These are phyloP conservation scores for Porpolomopsis calyptriformis DNA, from an alignment of 768 basidiomycete species.

Conservation along the genomic window DNA sequence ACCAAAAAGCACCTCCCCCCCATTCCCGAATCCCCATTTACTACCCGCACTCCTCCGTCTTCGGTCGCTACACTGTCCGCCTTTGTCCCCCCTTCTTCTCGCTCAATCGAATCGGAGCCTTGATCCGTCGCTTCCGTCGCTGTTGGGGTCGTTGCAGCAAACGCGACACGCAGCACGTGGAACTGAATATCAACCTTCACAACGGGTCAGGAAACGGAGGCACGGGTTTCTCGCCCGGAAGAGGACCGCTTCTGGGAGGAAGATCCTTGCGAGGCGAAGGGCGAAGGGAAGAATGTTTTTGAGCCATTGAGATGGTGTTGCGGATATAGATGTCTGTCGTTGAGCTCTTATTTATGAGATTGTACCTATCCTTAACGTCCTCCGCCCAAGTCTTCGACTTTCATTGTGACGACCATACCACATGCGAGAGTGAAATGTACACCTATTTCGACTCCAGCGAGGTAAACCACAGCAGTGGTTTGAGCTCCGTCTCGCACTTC, in stretches of 20 bases:
- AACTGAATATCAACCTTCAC: slow-evolving; percentile 5
- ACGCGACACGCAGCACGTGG: slow-evolving; percentile 2
- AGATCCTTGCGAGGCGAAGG: slow-evolving; percentile 4
- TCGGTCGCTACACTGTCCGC: neutral
- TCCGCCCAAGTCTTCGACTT: too few relatives aligned
- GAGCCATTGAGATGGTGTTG: slow-evolving; percentile 1
- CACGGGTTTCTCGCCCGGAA: slow-evolving; percentile 6
- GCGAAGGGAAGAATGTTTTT: slow-evolving; percentile 5
- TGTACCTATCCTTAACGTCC: too few relatives aligned
- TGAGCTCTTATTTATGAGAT: too few relatives aligned
- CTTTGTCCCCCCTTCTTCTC: neutral
- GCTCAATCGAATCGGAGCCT: neutral
- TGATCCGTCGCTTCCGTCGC: neutral
- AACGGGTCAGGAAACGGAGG: slow-evolving; percentile 6
- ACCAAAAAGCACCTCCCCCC: neutral
- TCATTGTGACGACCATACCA: too few relatives aligned
- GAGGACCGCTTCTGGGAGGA: slow-evolving; percentile 3
- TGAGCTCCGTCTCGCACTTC: too few relatives aligned
- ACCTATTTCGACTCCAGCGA: too few relatives aligned
- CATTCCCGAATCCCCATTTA: neutral
- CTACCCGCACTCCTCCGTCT: neutral
- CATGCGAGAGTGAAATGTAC: too few relatives aligned
- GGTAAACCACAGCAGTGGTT: too few relatives aligned
- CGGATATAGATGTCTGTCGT: too few relatives aligned
- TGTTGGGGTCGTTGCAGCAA: slow-evolving; percentile 4